Evolutionary conservation across 2,329 filamentous ascomycete species (phyloP), one percentile per base, ranked within the genome.

Genomic region (Trichophyton benhamiae): DNA sequence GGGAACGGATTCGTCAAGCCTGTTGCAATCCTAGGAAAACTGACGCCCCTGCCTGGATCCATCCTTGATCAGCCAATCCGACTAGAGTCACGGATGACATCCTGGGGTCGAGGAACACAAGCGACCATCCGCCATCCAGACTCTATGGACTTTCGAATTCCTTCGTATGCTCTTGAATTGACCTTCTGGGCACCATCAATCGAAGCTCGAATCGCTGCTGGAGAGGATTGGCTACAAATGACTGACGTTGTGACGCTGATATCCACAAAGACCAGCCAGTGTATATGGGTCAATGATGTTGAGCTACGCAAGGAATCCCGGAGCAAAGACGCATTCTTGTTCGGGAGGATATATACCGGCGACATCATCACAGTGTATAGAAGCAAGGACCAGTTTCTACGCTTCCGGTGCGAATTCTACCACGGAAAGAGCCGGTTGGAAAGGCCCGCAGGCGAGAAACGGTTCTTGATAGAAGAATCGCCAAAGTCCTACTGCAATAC

Each of bases 151-250:
- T 80, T 79, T 1, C 86, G 85, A 15, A 83, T 97, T 41, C 89
- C 91, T 0, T 92, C 92, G 70, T 86, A 86, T 65, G 90, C 89
- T 0, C 84, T 96, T 67, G 87, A 88, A 68, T 77, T 96, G 42
- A 79, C 89, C 38, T 83, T 94, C 33, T 90, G 87, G 80, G 85
- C 83, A 61, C 81, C 85, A 0, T 83, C 82, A 9, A 86, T 86
- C 62, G 86, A 89, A 62, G 78, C 81, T 6, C 77, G 77, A 57
- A 79, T 78, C 57, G 79, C 82, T 22, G 77, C 77, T 41, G 81
- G 81, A 59, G 83, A 82, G 69, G 79, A 81, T 61, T 85, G 79
- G 77, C 79, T 76, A 8, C 74, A 73, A 15, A 67, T 83, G 1
- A 72, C 79, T 1, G 80, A 83, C 11, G 77, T 86, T 1, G 86